Evolutionary conservation across 768 basidiomycete genomes (phyloP), one percentile per base, ranked within the genome.

Genomic region (Lactarius quietus): DNA sequence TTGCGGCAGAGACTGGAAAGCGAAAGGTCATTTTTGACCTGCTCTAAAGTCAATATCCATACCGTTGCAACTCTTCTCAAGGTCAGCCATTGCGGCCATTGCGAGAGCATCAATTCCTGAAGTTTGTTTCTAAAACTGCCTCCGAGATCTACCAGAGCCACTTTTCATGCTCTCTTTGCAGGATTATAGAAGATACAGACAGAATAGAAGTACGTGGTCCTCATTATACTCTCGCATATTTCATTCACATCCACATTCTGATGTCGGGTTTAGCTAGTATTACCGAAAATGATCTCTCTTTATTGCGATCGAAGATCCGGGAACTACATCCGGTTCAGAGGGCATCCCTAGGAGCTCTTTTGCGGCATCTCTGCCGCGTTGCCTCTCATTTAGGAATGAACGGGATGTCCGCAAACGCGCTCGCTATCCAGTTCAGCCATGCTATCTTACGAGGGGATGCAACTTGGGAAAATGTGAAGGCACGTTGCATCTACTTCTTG

Each of bases 391-490:
- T 81, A 28, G 85, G 88, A 28, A 86, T 83, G 73, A 97, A 95
- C 73, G 95, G 95, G 76, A 97, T 97, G 95, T 94, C 93, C 71
- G 80, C 88, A 4, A 93, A 89, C 79, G 96, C 96, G 72, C 79
- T 97, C 28, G 92, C 93, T 3, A 94, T 96, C 54, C 87, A 94
- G 3, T 95, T 96, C 77, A 89, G 90, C 23, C 81, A 86, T 10
- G 92, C 93, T 28, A 84, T 97, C 54, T 95, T 97, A 69, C 93
- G 94, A 6, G 93, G 95, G 74, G 93, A 97, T 67, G 92, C 95
- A 67, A 81, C 93, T 62, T 86, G 90, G 4, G 90, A 90, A 73
- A 86, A 95, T 23, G 88, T 79, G 59, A 82, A 94, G 85, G 93
- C 93, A 68, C 53, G 68, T 55, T 41, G 23, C 7, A n/a, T 59